Base-by-base conservation (phyloP, 163 green algal genomes). In the Botryococcus braunii region DNA sequence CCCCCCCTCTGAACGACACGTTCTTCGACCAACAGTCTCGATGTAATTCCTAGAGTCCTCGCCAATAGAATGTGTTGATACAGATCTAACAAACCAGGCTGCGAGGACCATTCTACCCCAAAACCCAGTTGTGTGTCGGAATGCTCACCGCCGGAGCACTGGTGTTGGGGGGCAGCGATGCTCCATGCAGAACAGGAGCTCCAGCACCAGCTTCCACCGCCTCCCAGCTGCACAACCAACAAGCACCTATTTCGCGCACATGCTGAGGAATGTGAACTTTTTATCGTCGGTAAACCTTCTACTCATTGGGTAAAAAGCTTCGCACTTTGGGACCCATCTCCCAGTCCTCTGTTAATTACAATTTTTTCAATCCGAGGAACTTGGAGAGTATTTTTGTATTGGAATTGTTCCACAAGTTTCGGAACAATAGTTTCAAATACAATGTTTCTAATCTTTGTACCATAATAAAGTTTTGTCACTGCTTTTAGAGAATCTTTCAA, bases 151-250 rank as follows among this genome's bases (percentile, higher is more conserved):
- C 57, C 9, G 78, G 73, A 2, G 79, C 79, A 1, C 74, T 79
- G 4, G 71, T 74, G 63, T 68, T 73, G 9, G 47, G n/a, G 9
- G 83, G 81, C 38, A 88, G 68, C 0, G 67, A 70, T 5, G 79
- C 72, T 3, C 74, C 83, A 47, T 72, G 74, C n/a, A 88, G 72
- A 17, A 78, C 48, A 39, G 83, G 73, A 3, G 74, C 83, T 8
- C 83, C 83, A 21, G 78, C 74, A 2, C 61, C 78, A 13, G 75
- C 73, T 67, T 88, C 82, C 38, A 87, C 50, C 25, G 70, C 37
- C 69, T 88, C 78, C 76, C 78, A 86, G 66, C 72, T 78, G 46
- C 52, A 71, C 2, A 7, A n/a, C 7, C 36, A 11, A 69, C 49
- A 36, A 23, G 9, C 38, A 29, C 34, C 65, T 36, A 64, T 64